Conservation (phyloP, 2,329 filamentous ascomycete genomes). For the Microcyclospora pomicola region DNA sequence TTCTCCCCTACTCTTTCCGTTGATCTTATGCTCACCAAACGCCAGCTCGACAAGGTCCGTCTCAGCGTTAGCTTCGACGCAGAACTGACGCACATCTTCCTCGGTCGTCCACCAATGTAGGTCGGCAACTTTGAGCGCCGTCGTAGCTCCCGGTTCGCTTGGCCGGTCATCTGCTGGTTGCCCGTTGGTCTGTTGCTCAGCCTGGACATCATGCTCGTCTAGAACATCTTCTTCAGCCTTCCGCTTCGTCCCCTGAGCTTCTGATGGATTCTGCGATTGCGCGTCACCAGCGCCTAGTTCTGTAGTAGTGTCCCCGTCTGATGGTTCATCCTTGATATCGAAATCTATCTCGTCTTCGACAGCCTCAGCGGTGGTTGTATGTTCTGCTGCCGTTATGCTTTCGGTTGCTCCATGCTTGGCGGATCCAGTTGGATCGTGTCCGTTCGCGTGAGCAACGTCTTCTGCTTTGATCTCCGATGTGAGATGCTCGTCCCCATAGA, state of each 20-base stretch:
- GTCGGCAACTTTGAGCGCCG: conserved; percentile 74
- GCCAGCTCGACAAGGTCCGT: conserved; percentile 81
- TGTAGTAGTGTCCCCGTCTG: neutral
- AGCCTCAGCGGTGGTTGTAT: neutral
- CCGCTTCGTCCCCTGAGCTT: conserved; percentile 46
- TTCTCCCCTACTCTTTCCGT: conserved; percentile 93
- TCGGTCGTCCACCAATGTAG: conserved; percentile 96
- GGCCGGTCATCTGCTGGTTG: conserved; percentile 24
- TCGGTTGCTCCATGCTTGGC: too few species aligned
- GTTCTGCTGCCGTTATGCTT: neutral
- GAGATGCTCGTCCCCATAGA: conserved; percentile 48
- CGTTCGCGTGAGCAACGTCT: too few species aligned
- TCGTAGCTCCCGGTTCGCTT: conserved; percentile 45
- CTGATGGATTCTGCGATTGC: conserved; percentile 19
- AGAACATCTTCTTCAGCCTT: conserved; percentile 40
- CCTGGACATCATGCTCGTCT: neutral
- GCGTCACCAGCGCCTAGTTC: conserved; percentile 13
- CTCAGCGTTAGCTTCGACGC: conserved; percentile 56
- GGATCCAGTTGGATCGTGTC: too few species aligned
- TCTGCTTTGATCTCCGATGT: neutral
- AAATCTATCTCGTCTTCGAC: neutral
- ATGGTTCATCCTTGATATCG: neutral
- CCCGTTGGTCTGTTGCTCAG: neutral
- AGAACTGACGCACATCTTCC: conserved; percentile 82
- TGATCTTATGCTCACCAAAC: conserved; percentile 97